Base-by-base conservation (phyloP, 257 asterid genomes). In the Nicotiana noctiflora region DNA sequence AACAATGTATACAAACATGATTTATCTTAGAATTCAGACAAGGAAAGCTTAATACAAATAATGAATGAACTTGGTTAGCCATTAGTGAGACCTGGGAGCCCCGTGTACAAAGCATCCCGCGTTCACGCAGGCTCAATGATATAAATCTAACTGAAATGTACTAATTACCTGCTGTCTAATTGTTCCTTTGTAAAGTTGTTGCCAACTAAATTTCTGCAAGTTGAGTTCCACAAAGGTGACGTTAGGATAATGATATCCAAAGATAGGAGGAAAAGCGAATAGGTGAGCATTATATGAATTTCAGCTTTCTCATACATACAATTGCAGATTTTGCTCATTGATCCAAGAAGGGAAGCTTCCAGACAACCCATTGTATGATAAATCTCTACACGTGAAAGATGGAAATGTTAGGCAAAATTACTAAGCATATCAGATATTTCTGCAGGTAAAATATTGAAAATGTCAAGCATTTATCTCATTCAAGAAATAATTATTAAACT, bases 261-360 rank as follows among this genome's bases (percentile, higher is more conserved):
- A 56, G 59, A 13, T n/a, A 6, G 59, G 37, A 52, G 29, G 25
- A n/a, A 29, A 57, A 51, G 49, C 6, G 31, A 57, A n/a, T 8
- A 19, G 27, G 25, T 0, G 21, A 27, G 14, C 23, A 21, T 8
- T n/a, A n/a, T n/a, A 34, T 75, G 68, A 55, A 74, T 61, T 40
- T 34, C 31, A 44, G 37, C 6, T 12, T 15, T 31, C 57, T 76
- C 85, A 59, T 87, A 85, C 88, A 8, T 84, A 94, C 97, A 91
- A 85, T 82, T 90, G 91, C 56, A 91, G 77, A 81, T 83, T 81
- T 79, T 5, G 81, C 51, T 82, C 84, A 79, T 60, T 67, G 81
- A 80, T 72, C 97, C 98, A 94, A 79, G 97, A 83, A 81, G 98
- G 97, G 76, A 91, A 81, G 84, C 85, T 88, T 80, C 98, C 97